Base-by-base conservation (phyloP, 169 alveolate genomes). In the Eimeria nieschulzi region DNA sequence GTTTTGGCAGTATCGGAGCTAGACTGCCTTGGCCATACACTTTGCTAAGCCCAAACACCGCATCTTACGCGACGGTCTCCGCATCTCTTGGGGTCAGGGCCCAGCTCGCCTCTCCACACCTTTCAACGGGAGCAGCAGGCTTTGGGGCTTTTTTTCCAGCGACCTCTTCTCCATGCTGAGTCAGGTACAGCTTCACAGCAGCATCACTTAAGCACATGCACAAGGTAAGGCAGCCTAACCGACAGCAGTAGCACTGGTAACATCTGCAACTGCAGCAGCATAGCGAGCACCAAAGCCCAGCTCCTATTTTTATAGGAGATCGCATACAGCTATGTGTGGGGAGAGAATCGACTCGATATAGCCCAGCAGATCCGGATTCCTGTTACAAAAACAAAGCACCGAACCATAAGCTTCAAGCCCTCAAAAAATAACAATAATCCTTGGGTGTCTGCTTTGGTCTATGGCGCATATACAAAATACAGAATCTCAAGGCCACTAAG, bases 321-420 rank as follows among this genome's bases (percentile, higher is more conserved):
- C 70, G 19, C 78, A 33, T 59, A 82, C 88, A 26, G 73, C 21
- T 23, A 5, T 82, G 23, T 64, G 54, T n/a, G 78, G 19, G 46
- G 88, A 23, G 46, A 82, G 39, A 39, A 82, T 82, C 9, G 88
- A 61, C 46, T 82, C 88, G 46, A 82, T 61, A 53, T 82, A 82
- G 23, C 39, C 88, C 59, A 61, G 13, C 26, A 53, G 76, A n/a
- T 82, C 88, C 54, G 68, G 76, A 2, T 26, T 33, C 21, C 88
- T 82, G 76, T 33, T 55, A 17, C 59, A 63, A 26, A 82, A 12
- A 26, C 17, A 15, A 55, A 78, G 46, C 46, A 33, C 46, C 46
- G 46, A 33, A 33, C 46, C 46, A 3, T 33, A 33, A 1, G 46
- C 46, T 33, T 33, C 46, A 33, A 33, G 46, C 46, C 46, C 46